These are phyloP conservation scores for Botryotinia convoluta DNA, from an alignment of 2,329 filamentous ascomycete species.

Conservation along the genomic window DNA sequence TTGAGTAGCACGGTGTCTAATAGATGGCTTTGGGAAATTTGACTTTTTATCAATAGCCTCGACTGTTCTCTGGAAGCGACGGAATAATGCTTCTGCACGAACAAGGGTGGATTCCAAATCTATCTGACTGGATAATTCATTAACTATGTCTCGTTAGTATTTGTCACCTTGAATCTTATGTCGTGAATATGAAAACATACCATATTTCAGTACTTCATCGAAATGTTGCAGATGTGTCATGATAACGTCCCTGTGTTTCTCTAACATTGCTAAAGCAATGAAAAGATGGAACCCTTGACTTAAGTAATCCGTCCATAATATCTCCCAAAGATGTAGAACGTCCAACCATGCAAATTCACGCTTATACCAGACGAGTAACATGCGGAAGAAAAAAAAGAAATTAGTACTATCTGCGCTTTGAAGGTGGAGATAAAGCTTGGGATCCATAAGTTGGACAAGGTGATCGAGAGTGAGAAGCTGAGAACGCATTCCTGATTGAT, in stretches of 20 bases:
- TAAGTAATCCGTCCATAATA: conserved; percentile 88
- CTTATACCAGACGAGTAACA: conserved; percentile 99
- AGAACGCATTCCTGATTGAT: conserved; percentile 92
- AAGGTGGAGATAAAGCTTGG: conserved; percentile 86
- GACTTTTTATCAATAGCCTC: conserved; percentile 90
- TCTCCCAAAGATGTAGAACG: conserved; percentile 85
- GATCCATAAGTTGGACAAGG: conserved; percentile 94
- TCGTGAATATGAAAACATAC: conserved; percentile 50
- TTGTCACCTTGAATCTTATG: neutral
- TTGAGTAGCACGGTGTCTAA: conserved; percentile 33
- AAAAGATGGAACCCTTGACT: conserved; percentile 93
- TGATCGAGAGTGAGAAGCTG: conserved; percentile 91
- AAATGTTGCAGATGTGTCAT: conserved; percentile 93
- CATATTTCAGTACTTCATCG: conserved; percentile 95
- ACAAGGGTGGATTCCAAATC: conserved; percentile 84
- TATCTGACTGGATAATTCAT: conserved; percentile 90
- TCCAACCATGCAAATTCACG: conserved; percentile 91
- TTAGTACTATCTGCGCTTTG: conserved; percentile 92
- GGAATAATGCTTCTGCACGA: conserved; percentile 84
- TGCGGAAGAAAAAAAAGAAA: conserved; percentile 99
- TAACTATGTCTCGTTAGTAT: conserved; percentile 56
- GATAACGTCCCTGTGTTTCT: conserved; percentile 94
- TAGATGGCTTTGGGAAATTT: conserved; percentile 66
- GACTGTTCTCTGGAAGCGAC: conserved; percentile 81
- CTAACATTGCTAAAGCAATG: conserved; percentile 86